Conservation (phyloP, 1,284 basidiomycete genomes). For the Leccinum fallax region DNA sequence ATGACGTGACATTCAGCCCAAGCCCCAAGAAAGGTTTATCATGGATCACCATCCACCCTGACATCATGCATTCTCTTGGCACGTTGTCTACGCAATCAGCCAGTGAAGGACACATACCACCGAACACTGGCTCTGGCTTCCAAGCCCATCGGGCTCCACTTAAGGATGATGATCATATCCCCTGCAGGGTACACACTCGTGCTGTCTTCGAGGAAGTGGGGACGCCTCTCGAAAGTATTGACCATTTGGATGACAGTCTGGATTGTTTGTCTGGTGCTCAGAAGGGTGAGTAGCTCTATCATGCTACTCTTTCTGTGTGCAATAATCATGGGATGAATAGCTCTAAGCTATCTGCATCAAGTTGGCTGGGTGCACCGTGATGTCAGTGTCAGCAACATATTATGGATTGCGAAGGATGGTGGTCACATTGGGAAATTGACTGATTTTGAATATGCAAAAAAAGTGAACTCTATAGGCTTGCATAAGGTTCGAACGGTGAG, state of each 20-base stretch:
- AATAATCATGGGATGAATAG: neutral
- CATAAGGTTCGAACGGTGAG: neutral
- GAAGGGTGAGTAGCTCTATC: neutral
- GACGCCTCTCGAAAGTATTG: neutral
- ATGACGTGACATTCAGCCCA: neutral
- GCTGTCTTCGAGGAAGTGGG: neutral
- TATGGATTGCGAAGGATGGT: neutral
- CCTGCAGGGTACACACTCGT: neutral
- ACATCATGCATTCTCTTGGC: neutral
- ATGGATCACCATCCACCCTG: neutral
- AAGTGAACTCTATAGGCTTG: neutral
- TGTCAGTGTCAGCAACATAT: neutral
- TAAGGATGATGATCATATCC: neutral
- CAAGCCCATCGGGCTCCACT: neutral
- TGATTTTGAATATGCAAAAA: neutral
- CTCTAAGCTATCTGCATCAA: neutral
- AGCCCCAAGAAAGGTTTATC: neutral
- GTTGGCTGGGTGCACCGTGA: neutral
- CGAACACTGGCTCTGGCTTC: neutral
- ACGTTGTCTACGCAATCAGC: fast-evolving
- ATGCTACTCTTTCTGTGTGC: neutral
- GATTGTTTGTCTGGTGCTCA: neutral
- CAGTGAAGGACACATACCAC: neutral
- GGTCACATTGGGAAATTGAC: neutral
- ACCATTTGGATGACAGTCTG: neutral